A percentile compares a stretch with the other conserved stretches of the same genome.
Evolutionary conservation across 2,329 filamentous ascomycete genomes (phyloP).

Genomic region (Scedosporium aurantiacum): DNA sequence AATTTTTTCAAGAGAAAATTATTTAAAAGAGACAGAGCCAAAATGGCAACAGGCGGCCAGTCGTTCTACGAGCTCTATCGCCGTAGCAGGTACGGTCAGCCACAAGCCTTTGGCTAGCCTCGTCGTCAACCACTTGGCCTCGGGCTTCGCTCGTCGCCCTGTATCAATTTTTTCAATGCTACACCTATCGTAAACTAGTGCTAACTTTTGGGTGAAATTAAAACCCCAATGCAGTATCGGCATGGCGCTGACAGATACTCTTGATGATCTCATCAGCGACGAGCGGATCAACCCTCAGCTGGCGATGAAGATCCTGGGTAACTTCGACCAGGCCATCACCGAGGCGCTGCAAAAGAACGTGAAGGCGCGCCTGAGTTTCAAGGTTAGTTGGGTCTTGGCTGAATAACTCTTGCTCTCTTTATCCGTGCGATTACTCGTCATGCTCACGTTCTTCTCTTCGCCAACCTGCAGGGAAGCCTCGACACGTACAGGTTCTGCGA

Average conservation of each 20-base stretch:
- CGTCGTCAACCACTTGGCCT: not conserved
- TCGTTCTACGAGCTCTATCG: slow-evolving; percentile 92
- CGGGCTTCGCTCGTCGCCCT: not conserved
- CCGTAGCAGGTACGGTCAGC: slow-evolving; percentile 71
- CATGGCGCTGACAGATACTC: slow-evolving; percentile 84
- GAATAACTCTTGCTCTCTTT: not conserved
- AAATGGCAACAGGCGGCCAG: slow-evolving; percentile 40
- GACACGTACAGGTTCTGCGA: slow-evolving; percentile 99
- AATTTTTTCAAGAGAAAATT: not conserved
- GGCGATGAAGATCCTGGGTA: slow-evolving; percentile 93
- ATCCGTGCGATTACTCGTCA: not conserved
- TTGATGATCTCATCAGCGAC: slow-evolving; percentile 91
- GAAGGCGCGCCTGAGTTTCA: slow-evolving; percentile 83
- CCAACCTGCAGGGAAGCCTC: slow-evolving; percentile 62
- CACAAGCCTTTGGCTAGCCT: not conserved
- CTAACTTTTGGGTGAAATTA: slow-evolving; percentile 1
- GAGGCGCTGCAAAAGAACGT: slow-evolving; percentile 88
- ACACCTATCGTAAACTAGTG: slow-evolving; percentile 13
- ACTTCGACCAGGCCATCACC: slow-evolving; percentile 89
- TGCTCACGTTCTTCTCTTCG: not conserved
- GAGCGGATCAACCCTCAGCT: slow-evolving; percentile 94
- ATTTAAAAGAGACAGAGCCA: not conserved
- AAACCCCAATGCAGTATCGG: slow-evolving; percentile 57
- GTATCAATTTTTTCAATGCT: slow-evolving; percentile 4
- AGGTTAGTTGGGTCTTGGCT: slow-evolving; percentile 47